These are phyloP conservation scores for Ascochyta viciae-villosae DNA, from an alignment of 2,329 filamentous ascomycete genomes.

Conservation along the genomic window DNA sequence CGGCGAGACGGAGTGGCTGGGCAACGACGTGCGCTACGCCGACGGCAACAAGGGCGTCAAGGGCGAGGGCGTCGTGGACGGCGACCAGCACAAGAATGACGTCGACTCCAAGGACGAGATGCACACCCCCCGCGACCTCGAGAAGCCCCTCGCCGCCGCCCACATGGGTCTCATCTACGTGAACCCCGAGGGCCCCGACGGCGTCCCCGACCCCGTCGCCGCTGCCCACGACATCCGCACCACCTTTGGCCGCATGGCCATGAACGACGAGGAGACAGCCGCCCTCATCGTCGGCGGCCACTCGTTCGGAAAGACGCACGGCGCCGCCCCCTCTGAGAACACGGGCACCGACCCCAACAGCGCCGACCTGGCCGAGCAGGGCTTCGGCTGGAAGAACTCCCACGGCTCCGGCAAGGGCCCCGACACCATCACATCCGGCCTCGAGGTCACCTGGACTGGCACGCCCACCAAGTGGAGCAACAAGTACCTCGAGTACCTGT, in stretches of 20 bases:
- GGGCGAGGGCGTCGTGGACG: slow-evolving; percentile 49
- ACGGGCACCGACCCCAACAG: slow-evolving; percentile 72
- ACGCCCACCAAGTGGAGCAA: slow-evolving; percentile 80
- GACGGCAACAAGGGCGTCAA: slow-evolving; percentile 57
- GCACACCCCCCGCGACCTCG: slow-evolving; percentile 66
- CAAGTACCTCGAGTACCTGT: slow-evolving; percentile 76
- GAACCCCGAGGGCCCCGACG: slow-evolving; percentile 78
- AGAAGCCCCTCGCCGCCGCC: slow-evolving; percentile 70
- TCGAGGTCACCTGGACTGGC: slow-evolving; percentile 82
- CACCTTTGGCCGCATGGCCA: slow-evolving; percentile 80
- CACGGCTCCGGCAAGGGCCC: slow-evolving; percentile 71
- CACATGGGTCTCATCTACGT: slow-evolving; percentile 85
- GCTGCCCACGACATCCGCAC: slow-evolving; percentile 75
- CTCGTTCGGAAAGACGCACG: slow-evolving; percentile 82
- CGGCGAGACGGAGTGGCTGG: slow-evolving; percentile 75
- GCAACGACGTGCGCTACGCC: slow-evolving; percentile 73
- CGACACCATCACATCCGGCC: slow-evolving; percentile 75
- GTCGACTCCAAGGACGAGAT: slow-evolving; percentile 35
- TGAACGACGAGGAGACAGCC: slow-evolving; percentile 84
- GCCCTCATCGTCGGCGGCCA: slow-evolving; percentile 81
- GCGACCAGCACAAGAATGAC: slow-evolving; percentile 41
- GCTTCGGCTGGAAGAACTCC: slow-evolving; percentile 75
- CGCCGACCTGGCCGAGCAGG: slow-evolving; percentile 69
- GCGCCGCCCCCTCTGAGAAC: slow-evolving; percentile 69
- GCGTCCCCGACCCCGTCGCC: slow-evolving; percentile 71